phyloP scores from a whole-genome alignment of 345 rosid genomes.

The Trapa incisa region DNA sequence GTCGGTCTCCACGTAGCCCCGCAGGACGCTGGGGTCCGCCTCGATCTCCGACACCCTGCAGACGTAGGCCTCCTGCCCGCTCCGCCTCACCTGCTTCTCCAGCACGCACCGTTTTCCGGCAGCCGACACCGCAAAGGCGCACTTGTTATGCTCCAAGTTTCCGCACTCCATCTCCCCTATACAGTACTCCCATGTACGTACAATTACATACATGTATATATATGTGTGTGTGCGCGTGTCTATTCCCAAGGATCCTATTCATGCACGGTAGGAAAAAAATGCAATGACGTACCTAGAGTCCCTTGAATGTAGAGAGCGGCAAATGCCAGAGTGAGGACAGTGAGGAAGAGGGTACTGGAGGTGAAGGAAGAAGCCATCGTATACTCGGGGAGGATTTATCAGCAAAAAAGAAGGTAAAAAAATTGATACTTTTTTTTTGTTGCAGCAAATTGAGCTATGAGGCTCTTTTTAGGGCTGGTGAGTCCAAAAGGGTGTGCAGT shows the following conservation, averaged over 20 bases:
- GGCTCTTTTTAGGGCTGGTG: too few species aligned
- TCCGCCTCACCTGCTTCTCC: constrained; percentile 55
- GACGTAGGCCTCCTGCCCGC: constrained; percentile 44
- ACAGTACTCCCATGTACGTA: not conserved
- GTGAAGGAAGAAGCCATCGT: constrained; percentile 7
- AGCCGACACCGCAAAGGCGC: constrained; percentile 70
- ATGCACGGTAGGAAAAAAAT: too few species aligned
- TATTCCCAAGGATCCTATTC: too few species aligned
- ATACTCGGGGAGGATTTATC: too few species aligned
- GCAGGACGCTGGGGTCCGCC: constrained; percentile 34
- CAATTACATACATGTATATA: too few species aligned
- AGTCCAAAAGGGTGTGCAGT: too few species aligned
- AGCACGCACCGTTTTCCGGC: constrained; percentile 69
- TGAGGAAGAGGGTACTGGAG: not conserved
- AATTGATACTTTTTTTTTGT: too few species aligned
- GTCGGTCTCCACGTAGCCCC: constrained; percentile 55
- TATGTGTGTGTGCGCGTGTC: too few species aligned
- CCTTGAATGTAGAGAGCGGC: not conserved
- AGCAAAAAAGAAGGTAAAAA: too few species aligned
- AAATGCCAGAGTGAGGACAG: constrained; percentile 1
- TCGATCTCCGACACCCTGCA: constrained; percentile 71
- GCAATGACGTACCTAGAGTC: too few species aligned
- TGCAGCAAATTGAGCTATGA: too few species aligned
- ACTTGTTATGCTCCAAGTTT: constrained; percentile 40
- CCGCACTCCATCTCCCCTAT: constrained; percentile 51